Percentiles rank a stretch among this genome's conserved stretches.
Conservation (phyloP, 2,329 filamentous ascomycete genomes). For the Sphaerulina populicola region DNA sequence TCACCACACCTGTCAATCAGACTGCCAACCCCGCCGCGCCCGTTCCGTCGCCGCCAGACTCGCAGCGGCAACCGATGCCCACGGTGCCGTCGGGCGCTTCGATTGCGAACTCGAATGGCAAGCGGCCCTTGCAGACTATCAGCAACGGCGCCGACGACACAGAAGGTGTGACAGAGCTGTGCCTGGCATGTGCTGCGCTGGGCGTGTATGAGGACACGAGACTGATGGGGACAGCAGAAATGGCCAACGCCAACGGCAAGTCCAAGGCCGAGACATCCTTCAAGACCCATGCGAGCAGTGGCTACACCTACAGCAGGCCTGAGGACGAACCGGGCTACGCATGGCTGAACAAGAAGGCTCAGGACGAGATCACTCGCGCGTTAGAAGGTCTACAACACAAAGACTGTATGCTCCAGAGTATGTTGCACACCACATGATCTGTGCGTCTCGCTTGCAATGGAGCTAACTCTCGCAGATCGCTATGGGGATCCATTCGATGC, state of each 20-base stretch:
- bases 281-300: slow-evolving; percentile 26
- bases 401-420: slow-evolving; percentile 33
- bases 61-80: slow-evolving; percentile 34
- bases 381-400: slow-evolving; percentile 46
- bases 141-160: slow-evolving; percentile 28
- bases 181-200: too few species aligned
- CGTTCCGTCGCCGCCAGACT: slow-evolving; percentile 50
- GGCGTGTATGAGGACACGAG: neutral
- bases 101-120: slow-evolving; percentile 33
- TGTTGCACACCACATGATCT: slow-evolving; percentile 8
- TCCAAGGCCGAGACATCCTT: slow-evolving; percentile 17
- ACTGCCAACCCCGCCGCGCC: slow-evolving; percentile 28
- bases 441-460: neutral
- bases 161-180: slow-evolving; percentile 13
- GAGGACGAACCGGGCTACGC: slow-evolving; percentile 43
- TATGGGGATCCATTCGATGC: slow-evolving; percentile 33
- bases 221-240: slow-evolving; percentile 10
- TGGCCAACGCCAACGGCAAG: slow-evolving; percentile 20
- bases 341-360: slow-evolving; percentile 50
- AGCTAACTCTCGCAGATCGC: slow-evolving; percentile 21
- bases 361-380: slow-evolving; percentile 48
- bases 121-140: slow-evolving; percentile 32
- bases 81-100: slow-evolving; percentile 20
- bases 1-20: slow-evolving; percentile 38
- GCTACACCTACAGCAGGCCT: slow-evolving; percentile 31